Evolutionary conservation across 768 basidiomycete genomes (phyloP), one percentile per base, ranked within the genome.

Genomic region (Phlebiopsis gigantea): DNA sequence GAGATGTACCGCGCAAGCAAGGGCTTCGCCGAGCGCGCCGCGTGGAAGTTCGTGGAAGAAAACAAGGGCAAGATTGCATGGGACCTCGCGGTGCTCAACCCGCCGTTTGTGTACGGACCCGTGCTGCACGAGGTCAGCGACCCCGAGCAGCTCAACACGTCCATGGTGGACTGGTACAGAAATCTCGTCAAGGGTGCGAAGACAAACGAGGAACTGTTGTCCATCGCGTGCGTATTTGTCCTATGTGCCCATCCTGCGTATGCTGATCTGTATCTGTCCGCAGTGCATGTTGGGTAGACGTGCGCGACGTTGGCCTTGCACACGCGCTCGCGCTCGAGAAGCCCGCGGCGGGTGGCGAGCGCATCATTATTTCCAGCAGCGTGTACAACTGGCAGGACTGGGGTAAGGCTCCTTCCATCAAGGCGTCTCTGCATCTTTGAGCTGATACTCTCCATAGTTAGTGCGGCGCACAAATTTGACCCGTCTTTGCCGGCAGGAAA

Each of bases 1-100:
- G 58, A 68, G 19, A 81, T 78, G 61, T 89, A 89, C 66, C 65
- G 73, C 14, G 81, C 83, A 1, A 81, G 79, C n/a, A 90, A 90
- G 72, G 77, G 75, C 0, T 71, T 87, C 2, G 84, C 85, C 0
- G 88, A 91, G 70, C 52, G 49, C 19, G 61, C 61, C 17, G 63
- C 53, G 5, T 66, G 60, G 60, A 56, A 56, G 12, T 58, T 62
- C 28, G 31, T 47, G 24, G 46, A 61, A 46, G 54, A 29, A 14
- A 30, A 72, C 53, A 64, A 69, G 29, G 41, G 34, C 7, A 62
- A 63, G 21, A 60, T 69, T 49, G 53, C 61, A 1, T 74, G 62
- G 59, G 76, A 75, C 54, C 50, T 77, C 31, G 65, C 68, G 4
- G 69, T 69, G 5, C 39, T 75, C 50, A 66, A 65, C 57, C 75